Evolutionary conservation across 352 stramenopile genomes (phyloP).

Genomic region (Phytophthora megakarya): DNA sequence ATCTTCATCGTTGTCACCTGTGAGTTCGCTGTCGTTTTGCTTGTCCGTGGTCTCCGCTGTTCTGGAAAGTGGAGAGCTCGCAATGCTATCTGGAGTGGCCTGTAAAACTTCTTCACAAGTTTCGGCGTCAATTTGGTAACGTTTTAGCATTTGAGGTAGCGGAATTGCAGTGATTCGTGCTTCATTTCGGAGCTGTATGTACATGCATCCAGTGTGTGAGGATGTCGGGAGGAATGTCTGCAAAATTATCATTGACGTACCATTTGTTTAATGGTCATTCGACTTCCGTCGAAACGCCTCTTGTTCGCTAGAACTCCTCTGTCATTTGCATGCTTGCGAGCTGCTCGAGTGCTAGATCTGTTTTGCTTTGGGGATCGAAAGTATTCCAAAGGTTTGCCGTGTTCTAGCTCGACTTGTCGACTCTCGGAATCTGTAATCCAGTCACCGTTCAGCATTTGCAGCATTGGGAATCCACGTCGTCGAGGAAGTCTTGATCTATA

Average conservation of each 20-base stretch:
- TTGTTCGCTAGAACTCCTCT: constrained; percentile 8
- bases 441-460: constrained; percentile 59
- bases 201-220: background rate
- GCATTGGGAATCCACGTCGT: constrained; percentile 61
- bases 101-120: constrained; percentile 43
- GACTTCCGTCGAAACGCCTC: constrained; percentile 59
- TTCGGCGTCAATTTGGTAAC: constrained; percentile 60
- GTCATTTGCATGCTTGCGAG: background rate
- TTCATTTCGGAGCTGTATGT: constrained; percentile 53
- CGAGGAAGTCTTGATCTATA: constrained; percentile 58
- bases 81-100: no score
- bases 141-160: constrained; percentile 40
- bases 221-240: background rate
- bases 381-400: constrained; percentile 53
- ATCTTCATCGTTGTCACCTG: constrained; percentile 9
- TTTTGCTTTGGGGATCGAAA: constrained; percentile 16
- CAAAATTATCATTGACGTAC: constrained; percentile 14
- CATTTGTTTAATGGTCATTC: constrained; percentile 71
- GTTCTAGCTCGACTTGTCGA: constrained; percentile 54
- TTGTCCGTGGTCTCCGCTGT: constrained; percentile 1
- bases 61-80: background rate
- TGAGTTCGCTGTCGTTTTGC: background rate
- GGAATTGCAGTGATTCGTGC: constrained; percentile 50
- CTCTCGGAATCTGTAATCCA: constrained; percentile 69
- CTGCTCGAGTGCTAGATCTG: background rate